A percentile compares a stretch with the other conserved stretches of the same genome.
Evolutionary conservation across 768 basidiomycete species (phyloP).

Genomic region (Boletus pseudo-olivaceus): DNA sequence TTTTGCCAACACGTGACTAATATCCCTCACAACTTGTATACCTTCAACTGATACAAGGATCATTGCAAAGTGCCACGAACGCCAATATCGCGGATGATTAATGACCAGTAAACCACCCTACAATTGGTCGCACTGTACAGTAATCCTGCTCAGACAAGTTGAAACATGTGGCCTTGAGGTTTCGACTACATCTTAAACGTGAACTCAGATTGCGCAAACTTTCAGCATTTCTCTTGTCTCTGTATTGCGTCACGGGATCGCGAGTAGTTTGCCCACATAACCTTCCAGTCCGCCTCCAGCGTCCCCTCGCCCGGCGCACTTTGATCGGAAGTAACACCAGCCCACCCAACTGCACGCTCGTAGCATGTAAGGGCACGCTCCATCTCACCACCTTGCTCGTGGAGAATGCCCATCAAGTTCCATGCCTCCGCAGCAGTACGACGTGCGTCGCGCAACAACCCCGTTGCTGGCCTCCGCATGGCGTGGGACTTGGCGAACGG

Average conservation of each 20-base stretch:
- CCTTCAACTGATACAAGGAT: too few species aligned
- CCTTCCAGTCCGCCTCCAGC: slow-evolving; percentile 58
- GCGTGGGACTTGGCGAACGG: slow-evolving; percentile 45
- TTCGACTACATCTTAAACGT: neutral
- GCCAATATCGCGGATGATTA: too few species aligned
- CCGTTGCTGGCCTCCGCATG: slow-evolving; percentile 53
- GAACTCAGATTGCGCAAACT: neutral
- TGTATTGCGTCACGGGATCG: slow-evolving; percentile 39
- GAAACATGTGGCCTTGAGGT: too few species aligned
- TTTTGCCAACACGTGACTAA: slow-evolving; percentile 21
- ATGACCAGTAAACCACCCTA: too few species aligned
- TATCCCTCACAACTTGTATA: neutral
- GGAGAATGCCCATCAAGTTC: slow-evolving; percentile 67
- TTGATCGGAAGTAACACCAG: slow-evolving; percentile 42
- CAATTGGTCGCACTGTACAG: neutral
- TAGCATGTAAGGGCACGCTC: slow-evolving; percentile 56
- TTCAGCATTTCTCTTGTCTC: slow-evolving; percentile 5
- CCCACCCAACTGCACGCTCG: slow-evolving; percentile 67
- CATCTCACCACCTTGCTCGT: slow-evolving; percentile 40
- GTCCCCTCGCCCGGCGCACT: slow-evolving; percentile 48
- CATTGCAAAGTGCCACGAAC: too few species aligned
- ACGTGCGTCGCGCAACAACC: slow-evolving; percentile 64
- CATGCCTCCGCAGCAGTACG: slow-evolving; percentile 72
- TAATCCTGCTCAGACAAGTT: neutral
- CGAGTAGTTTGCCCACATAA: slow-evolving; percentile 57